A percentile compares a stretch with the other conserved stretches of the same genome.
Conservation (phyloP, 2,329 filamentous ascomycete genomes). For the Ambrosiella beaveri region DNA sequence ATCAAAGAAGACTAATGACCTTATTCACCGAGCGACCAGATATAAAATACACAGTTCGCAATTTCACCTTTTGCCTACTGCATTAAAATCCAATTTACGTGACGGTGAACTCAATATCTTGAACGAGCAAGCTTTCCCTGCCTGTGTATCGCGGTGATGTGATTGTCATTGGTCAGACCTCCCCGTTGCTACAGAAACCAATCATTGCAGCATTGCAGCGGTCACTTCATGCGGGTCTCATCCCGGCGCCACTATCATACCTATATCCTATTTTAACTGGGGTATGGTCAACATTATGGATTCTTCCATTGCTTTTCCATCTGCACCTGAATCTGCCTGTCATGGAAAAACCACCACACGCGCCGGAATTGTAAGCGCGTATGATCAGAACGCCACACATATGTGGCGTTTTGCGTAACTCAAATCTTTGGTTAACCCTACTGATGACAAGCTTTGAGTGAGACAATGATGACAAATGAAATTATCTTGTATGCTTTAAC, state of each 20-base stretch:
- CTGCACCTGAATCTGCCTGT: neutral
- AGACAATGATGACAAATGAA: neutral
- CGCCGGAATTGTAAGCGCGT: neutral
- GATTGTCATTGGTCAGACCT: slow-evolving; percentile 6
- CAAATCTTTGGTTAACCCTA: neutral
- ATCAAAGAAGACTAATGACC: too few relatives aligned
- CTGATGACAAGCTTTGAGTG: neutral
- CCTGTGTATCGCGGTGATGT: neutral
- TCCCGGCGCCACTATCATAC: slow-evolving; percentile 7
- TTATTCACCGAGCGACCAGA: neutral
- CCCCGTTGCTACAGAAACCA: slow-evolving; percentile 14
- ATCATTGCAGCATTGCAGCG: slow-evolving; percentile 9
- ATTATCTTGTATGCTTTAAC: neutral
- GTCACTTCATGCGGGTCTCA: slow-evolving; percentile 3
- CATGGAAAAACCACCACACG: slow-evolving; percentile 4
- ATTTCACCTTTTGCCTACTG: neutral
- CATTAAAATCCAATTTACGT: slow-evolving; percentile 2
- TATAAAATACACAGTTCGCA: neutral
- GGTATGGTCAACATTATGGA: neutral
- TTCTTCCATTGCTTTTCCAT: neutral
- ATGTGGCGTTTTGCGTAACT: slow-evolving; percentile 1
- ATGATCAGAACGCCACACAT: neutral
- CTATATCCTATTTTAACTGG: neutral
- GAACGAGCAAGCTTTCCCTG: neutral
- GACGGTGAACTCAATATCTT: neutral